A percentile compares a stretch with the other conserved stretches of the same genome.
These are phyloP conservation scores for Singerocomus inundabilis DNA, from an alignment of 1,284 basidiomycete genomes.

Conservation along the genomic window DNA sequence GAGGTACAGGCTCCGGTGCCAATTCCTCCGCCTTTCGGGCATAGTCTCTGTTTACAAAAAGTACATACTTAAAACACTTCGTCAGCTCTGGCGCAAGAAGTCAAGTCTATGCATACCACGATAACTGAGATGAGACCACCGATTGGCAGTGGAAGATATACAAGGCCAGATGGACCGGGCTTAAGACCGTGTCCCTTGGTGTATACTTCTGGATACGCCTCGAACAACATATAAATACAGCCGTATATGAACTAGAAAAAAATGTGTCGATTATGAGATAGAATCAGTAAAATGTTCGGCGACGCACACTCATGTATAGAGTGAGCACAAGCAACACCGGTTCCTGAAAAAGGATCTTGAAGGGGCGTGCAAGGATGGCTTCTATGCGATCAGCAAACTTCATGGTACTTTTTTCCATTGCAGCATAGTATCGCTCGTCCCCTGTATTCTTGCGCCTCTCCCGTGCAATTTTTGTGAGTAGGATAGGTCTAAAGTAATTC, in stretches of 20 bases:
- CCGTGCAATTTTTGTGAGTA: slow-evolving; percentile 51
- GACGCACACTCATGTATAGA: slow-evolving; percentile 60
- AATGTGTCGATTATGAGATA: slow-evolving; percentile 6
- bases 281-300: slow-evolving; percentile 15
- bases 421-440: slow-evolving; percentile 60
- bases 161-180: slow-evolving; percentile 48
- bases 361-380: slow-evolving; percentile 57
- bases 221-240: slow-evolving; percentile 59
- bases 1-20: slow-evolving; percentile 57
- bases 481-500: slow-evolving; percentile 42
- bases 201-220: slow-evolving; percentile 61
- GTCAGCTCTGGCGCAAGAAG: slow-evolving; percentile 32
- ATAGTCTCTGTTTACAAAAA: slow-evolving; percentile 57
- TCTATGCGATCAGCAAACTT: slow-evolving; percentile 45
- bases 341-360: slow-evolving; percentile 68
- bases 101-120: slow-evolving; percentile 34
- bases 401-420: slow-evolving; percentile 44
- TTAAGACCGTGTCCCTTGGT: slow-evolving; percentile 51
- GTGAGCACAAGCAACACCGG: slow-evolving; percentile 77
- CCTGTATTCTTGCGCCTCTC: slow-evolving; percentile 53
- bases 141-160: slow-evolving; percentile 53
- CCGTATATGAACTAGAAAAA: slow-evolving; percentile 58
- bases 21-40: slow-evolving; percentile 42
- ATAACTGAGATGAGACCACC: slow-evolving; percentile 51
- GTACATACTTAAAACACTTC: slow-evolving; percentile 39